Percentiles rank a stretch among this genome's conserved stretches.
These are phyloP conservation scores for Tilletia setariae DNA, from an alignment of 1,284 basidiomycete genomes.

Conservation along the genomic window DNA sequence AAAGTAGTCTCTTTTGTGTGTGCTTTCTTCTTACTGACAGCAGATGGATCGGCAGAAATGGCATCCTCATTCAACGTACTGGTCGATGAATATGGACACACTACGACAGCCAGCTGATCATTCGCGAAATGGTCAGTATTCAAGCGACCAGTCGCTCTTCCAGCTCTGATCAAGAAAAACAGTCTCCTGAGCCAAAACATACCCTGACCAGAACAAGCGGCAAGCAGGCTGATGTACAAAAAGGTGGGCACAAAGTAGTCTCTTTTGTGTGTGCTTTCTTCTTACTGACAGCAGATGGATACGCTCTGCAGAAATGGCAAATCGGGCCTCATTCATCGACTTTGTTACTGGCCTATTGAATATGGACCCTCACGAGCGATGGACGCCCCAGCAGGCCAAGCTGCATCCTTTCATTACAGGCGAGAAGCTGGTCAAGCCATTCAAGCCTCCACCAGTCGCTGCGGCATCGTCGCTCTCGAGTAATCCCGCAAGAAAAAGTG, in stretches of 20 bases:
- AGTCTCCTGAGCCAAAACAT: too few species aligned
- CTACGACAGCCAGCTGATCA: conserved; percentile 81
- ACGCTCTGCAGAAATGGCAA: conserved; percentile 82
- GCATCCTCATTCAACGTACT: conserved; percentile 80
- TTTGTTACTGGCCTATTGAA: conserved; percentile 93
- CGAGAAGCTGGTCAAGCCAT: conserved; percentile 69
- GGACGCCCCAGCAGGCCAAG: conserved; percentile 94
- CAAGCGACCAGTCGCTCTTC: conserved; percentile 86
- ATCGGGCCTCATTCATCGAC: conserved; percentile 90
- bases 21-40: too few species aligned
- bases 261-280: too few species aligned
- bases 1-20: not conserved
- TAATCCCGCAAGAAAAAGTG: not conserved
- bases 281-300: too few species aligned
- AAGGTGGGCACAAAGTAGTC: conserved; percentile 63
- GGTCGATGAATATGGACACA: conserved; percentile 78
- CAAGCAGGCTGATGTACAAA: conserved; percentile 82
- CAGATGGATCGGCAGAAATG: too few species aligned
- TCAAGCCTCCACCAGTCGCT: conserved; percentile 47
- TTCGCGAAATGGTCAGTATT: too few species aligned
- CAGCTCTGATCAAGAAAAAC: conserved; percentile 94
- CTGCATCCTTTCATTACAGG: conserved; percentile 97
- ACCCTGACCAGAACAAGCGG: conserved; percentile 77
- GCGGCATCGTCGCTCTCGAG: not conserved
- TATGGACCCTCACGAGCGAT: conserved; percentile 88